A percentile compares a stretch with the other conserved stretches of the same genome.
Conservation (phyloP, 441 rosid species). For the Isatis lusitanica region DNA sequence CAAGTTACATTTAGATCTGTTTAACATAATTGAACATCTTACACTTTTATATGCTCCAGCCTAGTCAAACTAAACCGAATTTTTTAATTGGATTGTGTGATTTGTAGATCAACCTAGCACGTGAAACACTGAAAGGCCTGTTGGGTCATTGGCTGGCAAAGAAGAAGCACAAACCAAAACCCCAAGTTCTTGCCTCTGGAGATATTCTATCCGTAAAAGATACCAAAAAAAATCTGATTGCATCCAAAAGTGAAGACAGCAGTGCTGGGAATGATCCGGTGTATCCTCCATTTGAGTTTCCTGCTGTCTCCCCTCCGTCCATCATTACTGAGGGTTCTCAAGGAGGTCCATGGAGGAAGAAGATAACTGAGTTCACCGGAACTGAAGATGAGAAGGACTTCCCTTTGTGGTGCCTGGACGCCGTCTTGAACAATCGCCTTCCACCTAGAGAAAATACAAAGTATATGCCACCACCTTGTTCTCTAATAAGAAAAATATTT, state of each 20-base stretch:
- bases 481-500: background rate
- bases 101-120: conserved; percentile 88
- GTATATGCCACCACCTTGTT: conserved; percentile 44
- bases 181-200: conserved; percentile 67
- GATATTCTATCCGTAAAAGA: conserved; percentile 71
- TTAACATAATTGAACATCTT: background rate
- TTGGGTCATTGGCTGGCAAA: conserved; percentile 84
- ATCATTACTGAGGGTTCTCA: conserved; percentile 94
- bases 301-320: conserved; percentile 77
- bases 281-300: conserved; percentile 90
- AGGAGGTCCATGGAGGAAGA: conserved; percentile 98
- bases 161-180: conserved; percentile 72
- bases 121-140: conserved; percentile 96
- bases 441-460: conserved; percentile 96
- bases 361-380: conserved; percentile 87
- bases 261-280: conserved; percentile 76
- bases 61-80: no score
- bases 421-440: conserved; percentile 85
- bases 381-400: conserved; percentile 96
- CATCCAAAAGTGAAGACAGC: conserved; percentile 70
- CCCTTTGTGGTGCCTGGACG: conserved; percentile 96
- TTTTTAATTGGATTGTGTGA: conserved; percentile 30
- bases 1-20: background rate
- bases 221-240: conserved; percentile 48
- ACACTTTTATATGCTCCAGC: conserved; percentile 1